Evolutionary conservation across 1,284 basidiomycete species (phyloP), one percentile per base, ranked within the genome.

Genomic region (Ustilago hordei): DNA sequence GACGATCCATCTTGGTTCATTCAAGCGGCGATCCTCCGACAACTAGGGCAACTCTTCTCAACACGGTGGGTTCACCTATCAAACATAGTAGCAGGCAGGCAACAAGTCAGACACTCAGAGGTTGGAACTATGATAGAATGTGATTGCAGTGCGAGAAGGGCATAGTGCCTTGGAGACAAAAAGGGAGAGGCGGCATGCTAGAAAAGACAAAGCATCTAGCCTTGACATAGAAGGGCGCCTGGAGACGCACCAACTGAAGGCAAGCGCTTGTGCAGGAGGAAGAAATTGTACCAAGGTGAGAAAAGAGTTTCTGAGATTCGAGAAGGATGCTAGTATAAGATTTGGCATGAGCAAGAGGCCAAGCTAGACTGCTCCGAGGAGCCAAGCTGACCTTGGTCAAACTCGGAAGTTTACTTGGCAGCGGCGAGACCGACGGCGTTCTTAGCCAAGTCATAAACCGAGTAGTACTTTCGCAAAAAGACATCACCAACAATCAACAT

Each of bases 401-500:
- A 43, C 35, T n/a, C 43, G 31, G 38, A 13, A 36, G 19, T 52
- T 85, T 85, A 88, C 58, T 84, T 82, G 61, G 87, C 84, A 64
- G 85, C 86, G 41, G 95, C 95, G 81, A 97, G 95, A 60, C 95
- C 95, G 78, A 97, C 93, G 58, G 94, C 94, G 86, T 95, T 84
- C 75, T 73, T 89, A 54, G 91, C 93, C 55, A 94, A 90, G 86
- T 99, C 95, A 86, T 98, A 98, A 32, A 98, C 93, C 28, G 95
- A 96, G 89, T 92, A 96, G 88, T 93, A 97, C 84, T 93, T 93
- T 62, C 93, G 77, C 55, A 85, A 62, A 74, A 85, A 85, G 53
- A 81, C 81, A 41, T 83, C 84, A 91, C 95, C 95, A 80, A 98
- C 89, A 84, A 99, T 97, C 94, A 95, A 98, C 75, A 99, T 89